A percentile compares a stretch with the other conserved stretches of the same genome.
Evolutionary conservation across 73 alveolate genomes (phyloP).

Genomic region (Effrenium voratum): DNA sequence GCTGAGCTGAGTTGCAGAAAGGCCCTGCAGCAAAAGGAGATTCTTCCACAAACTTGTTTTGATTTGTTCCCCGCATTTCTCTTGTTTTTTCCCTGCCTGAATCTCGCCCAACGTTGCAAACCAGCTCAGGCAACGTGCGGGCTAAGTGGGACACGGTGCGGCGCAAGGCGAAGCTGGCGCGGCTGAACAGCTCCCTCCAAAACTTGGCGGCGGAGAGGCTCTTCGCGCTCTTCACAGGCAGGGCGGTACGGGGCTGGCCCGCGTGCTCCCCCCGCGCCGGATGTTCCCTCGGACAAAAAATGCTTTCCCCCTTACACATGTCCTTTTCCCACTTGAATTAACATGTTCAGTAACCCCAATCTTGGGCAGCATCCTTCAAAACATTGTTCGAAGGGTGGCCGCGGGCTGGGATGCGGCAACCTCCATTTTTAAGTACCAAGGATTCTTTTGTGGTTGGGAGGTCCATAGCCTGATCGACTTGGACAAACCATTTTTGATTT

Average conservation of each 20-base stretch:
- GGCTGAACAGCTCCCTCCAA: slow-evolving; percentile 25
- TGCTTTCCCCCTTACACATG: neutral
- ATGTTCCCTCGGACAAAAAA: neutral
- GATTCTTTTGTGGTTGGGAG: no score
- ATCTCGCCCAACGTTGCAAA: no score
- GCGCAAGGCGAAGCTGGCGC: slow-evolving; percentile 50
- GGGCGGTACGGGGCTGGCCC: neutral
- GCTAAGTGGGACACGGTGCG: slow-evolving; percentile 94
- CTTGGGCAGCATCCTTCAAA: neutral
- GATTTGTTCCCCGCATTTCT: no score
- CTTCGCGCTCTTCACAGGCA: slow-evolving; percentile 77
- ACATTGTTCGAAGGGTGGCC: neutral
- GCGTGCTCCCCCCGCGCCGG: neutral
- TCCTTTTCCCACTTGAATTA: neutral
- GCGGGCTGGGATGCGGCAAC: no score
- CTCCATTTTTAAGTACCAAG: no score
- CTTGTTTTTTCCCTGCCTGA: no score
- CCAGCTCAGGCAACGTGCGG: slow-evolving; percentile 65
- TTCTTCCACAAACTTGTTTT: no score
- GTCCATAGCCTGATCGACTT: no score
- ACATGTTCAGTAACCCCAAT: neutral
- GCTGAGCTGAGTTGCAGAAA: no score
- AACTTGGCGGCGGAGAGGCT: slow-evolving; percentile 82
- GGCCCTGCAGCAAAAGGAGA: no score
- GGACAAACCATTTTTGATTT: no score